Base-by-base conservation (phyloP, 768 basidiomycete genomes). In the Wakefieldia striispora region DNA sequence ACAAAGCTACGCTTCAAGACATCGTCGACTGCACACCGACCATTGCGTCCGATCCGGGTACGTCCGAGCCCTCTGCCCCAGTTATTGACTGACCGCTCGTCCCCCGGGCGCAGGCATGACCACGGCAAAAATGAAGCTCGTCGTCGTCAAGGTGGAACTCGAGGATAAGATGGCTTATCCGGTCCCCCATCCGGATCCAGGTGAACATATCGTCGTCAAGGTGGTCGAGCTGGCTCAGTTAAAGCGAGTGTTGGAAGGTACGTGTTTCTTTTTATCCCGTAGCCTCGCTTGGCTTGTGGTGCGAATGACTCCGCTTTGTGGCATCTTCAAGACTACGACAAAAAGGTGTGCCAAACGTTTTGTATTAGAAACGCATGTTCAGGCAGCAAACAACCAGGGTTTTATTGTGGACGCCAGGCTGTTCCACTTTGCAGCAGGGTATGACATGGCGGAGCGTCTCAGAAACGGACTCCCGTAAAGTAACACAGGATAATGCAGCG, bases 91-190 rank as follows among this genome's bases (percentile, higher is more conserved):
- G 2, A 3, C 14, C 6, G 11, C 14, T 33, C n/a, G n/a, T 33
- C 3, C 31, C 33, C 20, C 14, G 26, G 39, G 29, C 24, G 6
- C 45, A 90, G 93, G 95, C 10, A 94, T 98, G 93, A 88, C 91
- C 17, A 92, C 84, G 38, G 89, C 95, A 12, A 95, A 89, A 63
- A 95, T 95, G 91, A 85, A 90, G 59, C 79, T 97, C 19, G 83
- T 91, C 40, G 75, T 85, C 16, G 73, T 95, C 24, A 76, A 78
- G 50, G 86, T 92, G 38, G 65, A 73, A 29, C 72, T 97, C 47
- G 73, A 79, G n/a, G 82, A 81, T 52, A 67, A 78, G 58, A 70
- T 95, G 54, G 79, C 85, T 53, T 75, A 74, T 14, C 92, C 92
- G 0, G 70, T 77, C 11, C 83, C 89, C 47, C 81, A 88, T 48